Percentiles rank a stretch among this genome's conserved stretches.
These are phyloP conservation scores for Tetradesmus lagerheimii DNA, from an alignment of 139 green algal species.

Conservation along the genomic window DNA sequence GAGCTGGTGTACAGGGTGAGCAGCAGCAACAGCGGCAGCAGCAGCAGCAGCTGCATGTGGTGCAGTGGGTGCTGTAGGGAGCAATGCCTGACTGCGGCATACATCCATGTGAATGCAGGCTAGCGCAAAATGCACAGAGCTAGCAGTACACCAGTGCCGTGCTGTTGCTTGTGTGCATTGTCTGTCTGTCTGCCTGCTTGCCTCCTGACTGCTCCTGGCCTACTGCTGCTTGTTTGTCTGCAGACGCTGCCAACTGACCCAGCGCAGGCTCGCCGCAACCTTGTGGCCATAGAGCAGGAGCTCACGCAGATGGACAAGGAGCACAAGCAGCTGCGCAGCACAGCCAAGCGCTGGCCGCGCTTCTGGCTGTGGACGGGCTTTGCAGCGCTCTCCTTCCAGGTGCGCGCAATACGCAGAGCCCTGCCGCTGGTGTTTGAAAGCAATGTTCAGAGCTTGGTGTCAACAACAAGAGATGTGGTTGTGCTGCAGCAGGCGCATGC, in stretches of 20 bases:
- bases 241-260: conserved; percentile 41
- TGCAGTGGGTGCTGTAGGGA: not conserved
- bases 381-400: not conserved
- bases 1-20: conserved; percentile 49
- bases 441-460: too few species aligned
- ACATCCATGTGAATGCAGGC: not conserved
- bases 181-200: not conserved
- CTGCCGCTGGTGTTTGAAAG: too few species aligned
- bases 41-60: not conserved
- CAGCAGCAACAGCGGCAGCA: not conserved
- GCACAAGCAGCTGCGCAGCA: conserved; percentile 10
- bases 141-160: too few species aligned
- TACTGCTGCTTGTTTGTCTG: not conserved
- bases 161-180: too few species aligned
- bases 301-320: conserved; percentile 42
- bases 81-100: not conserved
- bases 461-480: too few species aligned
- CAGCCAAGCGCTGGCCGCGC: conserved; percentile 24
- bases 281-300: conserved; percentile 31
- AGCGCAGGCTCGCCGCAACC: not conserved
- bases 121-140: too few species aligned
- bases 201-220: not conserved
- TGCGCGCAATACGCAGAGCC: too few species aligned
- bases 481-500: too few species aligned
- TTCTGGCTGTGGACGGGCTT: conserved; percentile 34